Base-by-base conservation (phyloP, 768 basidiomycete genomes). In the Epithele typhae region DNA sequence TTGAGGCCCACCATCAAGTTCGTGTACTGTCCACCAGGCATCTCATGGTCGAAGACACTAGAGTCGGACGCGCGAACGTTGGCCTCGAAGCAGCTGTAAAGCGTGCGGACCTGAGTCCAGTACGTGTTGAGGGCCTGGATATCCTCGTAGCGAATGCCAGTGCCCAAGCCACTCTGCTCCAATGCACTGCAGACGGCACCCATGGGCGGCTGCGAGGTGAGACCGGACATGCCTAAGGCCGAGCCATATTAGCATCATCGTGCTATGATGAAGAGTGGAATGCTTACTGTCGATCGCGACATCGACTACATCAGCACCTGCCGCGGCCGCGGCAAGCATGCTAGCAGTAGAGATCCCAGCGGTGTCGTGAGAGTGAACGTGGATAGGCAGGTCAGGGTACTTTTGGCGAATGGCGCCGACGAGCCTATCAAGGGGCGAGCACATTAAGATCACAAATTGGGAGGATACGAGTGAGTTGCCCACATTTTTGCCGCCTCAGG, bases 281-380 rank as follows among this genome's bases (percentile, higher is more conserved):
- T 17, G 41, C 91, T 63, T 54, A 92, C 93, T 95, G 69, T 99
- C 96, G 61, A 99, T 98, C 34, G 96, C 96, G 44, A 98, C 92
- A 59, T 99, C 96, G 38, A 99, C 84, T 12, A 99, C 83, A 64
- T 99, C 96, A 37, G 96, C 96, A 54, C 96, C 96, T n/a, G 96
- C 96, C 9, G 86, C 84, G 3, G 96, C 96, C 19, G 81, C 82
- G 4, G 96, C 96, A 50, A 99, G 69, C 96, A 98, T 98, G 60
- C 87, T 92, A n/a, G 95, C 92, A 39, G 91, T 76, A 23, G 96
- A 90, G 59, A 99, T 98, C 68, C 96, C 96, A 42, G 96, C 96
- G 23, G 96, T 99, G 68, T 99, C 96, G 68, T 99, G 96, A 11
- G 96, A 97, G 72, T 99, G 96, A 30, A 99, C 95, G 65, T 99